Conservation (phyloP, 2,329 filamentous ascomycete genomes). For the Fusarium udum region DNA sequence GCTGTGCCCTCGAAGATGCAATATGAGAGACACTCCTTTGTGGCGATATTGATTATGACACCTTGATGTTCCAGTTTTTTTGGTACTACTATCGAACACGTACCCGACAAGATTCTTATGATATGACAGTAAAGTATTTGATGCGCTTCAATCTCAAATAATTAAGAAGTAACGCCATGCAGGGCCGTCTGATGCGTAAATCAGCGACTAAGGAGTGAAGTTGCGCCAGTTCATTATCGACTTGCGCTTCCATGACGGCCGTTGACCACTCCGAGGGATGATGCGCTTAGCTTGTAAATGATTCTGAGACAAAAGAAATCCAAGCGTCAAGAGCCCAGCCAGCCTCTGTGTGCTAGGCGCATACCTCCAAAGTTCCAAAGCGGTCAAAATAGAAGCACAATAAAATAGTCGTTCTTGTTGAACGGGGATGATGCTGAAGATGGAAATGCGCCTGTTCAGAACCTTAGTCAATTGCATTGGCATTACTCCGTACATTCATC, state of each 20-base stretch:
- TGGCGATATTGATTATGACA: constrained; percentile 21
- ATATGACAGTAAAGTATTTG: not conserved
- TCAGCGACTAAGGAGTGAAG: not conserved
- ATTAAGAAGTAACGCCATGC: not conserved
- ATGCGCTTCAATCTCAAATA: not conserved
- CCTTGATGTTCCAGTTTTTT: constrained; percentile 25
- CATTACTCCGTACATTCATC: not conserved
- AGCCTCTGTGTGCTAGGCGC: constrained; percentile 9
- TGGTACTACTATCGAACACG: not conserved
- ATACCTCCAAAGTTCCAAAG: constrained; percentile 7
- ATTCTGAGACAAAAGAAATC: constrained; percentile 29
- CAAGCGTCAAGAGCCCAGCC: constrained; percentile 10
- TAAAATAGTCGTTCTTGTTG: not conserved
- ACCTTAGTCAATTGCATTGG: not conserved
- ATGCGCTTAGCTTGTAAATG: constrained; percentile 23
- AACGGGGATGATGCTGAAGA: not conserved
- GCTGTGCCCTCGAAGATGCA: not conserved
- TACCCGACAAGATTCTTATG: not conserved
- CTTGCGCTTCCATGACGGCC: constrained; percentile 8
- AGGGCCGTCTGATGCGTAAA: not conserved
- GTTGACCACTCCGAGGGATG: constrained; percentile 19
- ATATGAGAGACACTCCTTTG: constrained; percentile 7
- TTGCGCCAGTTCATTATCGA: constrained; percentile 12
- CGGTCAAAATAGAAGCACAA: constrained; percentile 2
- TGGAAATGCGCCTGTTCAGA: not conserved